Evolutionary conservation across 768 basidiomycete genomes (phyloP).

Genomic region (Saitozyma sp.): DNA sequence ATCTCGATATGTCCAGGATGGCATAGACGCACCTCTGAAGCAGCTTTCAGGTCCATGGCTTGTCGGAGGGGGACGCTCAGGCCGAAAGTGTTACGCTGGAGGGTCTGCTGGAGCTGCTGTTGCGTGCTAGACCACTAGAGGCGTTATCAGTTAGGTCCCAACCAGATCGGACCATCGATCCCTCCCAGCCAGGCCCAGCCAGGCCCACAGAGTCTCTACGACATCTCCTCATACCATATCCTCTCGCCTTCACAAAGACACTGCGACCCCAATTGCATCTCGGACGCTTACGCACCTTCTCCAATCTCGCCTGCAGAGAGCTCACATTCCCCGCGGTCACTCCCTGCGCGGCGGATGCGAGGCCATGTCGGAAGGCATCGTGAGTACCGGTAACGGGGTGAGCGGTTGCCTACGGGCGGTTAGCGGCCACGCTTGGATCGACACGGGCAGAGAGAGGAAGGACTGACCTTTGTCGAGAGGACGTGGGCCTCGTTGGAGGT

Average conservation of each 20-base stretch:
- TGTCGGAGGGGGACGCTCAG: constrained; percentile 83
- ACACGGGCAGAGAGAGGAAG: neutral
- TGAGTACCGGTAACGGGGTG: constrained; percentile 70
- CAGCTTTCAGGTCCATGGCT: constrained; percentile 91
- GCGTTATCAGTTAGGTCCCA: constrained; percentile 4
- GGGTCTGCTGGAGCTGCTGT: constrained; percentile 76
- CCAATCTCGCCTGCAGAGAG: constrained; percentile 68
- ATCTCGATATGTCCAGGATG: neutral
- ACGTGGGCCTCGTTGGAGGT: constrained; percentile 32
- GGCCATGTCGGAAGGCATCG: constrained; percentile 82
- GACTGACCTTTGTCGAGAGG: constrained; percentile 42
- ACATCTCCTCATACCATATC: neutral
- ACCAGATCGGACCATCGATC: neutral
- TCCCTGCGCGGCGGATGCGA: constrained; percentile 75
- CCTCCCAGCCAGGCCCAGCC: neutral
- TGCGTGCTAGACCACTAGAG: constrained; percentile 90
- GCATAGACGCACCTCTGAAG: constrained; percentile 63
- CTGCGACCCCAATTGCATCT: too few species aligned
- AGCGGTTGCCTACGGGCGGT: constrained; percentile 41
- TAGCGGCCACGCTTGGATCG: neutral
- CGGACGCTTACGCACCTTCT: constrained; percentile 63
- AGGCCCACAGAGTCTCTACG: too few species aligned
- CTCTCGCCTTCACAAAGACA: too few species aligned
- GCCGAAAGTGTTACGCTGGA: constrained; percentile 81
- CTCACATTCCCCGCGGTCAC: constrained; percentile 60